Evolutionary conservation across 192 early-diverging fungal genomes (phyloP), one percentile per base, ranked within the genome.

Genomic region (Coemansia sp.): DNA sequence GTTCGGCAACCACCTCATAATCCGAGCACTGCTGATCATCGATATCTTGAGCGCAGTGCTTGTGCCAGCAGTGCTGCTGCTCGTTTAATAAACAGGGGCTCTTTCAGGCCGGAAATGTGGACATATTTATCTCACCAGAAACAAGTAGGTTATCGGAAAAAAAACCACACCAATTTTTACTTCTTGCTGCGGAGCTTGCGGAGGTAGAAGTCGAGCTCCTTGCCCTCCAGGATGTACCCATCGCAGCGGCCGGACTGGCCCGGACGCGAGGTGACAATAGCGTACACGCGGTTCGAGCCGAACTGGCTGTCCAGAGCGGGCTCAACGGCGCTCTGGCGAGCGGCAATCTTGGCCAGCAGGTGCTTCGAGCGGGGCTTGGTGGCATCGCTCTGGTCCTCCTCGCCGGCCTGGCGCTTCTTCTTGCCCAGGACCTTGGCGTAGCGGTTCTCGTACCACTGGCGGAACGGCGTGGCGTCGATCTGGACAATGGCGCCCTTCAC

Each of bases 171-270:
- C 40, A 11, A 20, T 22, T 43, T 49, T 71, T 80, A 79, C 67
- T 82, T 81, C 69, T 81, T 85, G 70, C 75, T 81, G 78, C 83
- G 86, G 78, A 95, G 79, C 83, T 89, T 90, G 61, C 83, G 81
- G 69, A 85, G 69, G 88, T 98, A 98, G 89, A 98, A 98, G 55
- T 97, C 96, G 62, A 98, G 90, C 84, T 98, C 96, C 87, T 96
- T 94, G 62, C 96, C 96, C 79, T 98, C 96, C 44, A 98, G 84
- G 70, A 98, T 90, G 86, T 97, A 97, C 50, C 96, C 96, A 78
- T 98, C 96, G 63, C 84, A 82, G 72, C 96, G 90, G 58, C 96
- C 96, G 67, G 90, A 89, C 83, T 98, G 96, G 70, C 96, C 96
- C 27, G 94, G 96, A 67, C 94, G 90, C 58, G 95, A 98, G 36